Evolutionary conservation across 2,329 filamentous ascomycete species (phyloP).

Genomic region (Monascus ruber): DNA sequence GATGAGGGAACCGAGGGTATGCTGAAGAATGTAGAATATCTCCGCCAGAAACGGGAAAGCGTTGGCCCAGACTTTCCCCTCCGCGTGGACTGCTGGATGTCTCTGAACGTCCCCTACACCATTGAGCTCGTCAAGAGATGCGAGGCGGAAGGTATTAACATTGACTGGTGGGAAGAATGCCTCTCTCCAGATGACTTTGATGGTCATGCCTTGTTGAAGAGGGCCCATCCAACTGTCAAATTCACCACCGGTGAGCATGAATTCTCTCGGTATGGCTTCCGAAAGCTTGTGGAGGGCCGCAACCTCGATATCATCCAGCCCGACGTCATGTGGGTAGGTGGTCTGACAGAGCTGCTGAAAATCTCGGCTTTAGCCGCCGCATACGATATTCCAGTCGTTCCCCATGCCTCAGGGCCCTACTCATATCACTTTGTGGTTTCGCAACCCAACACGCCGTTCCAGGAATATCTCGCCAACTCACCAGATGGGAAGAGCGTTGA

Average conservation of each 20-base stretch:
- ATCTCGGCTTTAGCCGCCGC: constrained; percentile 80
- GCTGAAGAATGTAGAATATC: constrained; percentile 80
- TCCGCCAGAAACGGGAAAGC: constrained; percentile 69
- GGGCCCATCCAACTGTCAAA: constrained; percentile 77
- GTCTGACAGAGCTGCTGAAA: constrained; percentile 82
- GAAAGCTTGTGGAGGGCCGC: constrained; percentile 81
- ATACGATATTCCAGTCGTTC: constrained; percentile 88
- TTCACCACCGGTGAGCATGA: constrained; percentile 96
- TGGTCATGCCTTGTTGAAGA: constrained; percentile 80
- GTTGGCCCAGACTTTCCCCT: constrained; percentile 85
- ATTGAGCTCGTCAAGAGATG: constrained; percentile 81
- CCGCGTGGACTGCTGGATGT: constrained; percentile 97
- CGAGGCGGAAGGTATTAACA: constrained; percentile 66
- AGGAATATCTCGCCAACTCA: constrained; percentile 91
- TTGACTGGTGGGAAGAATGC: constrained; percentile 98
- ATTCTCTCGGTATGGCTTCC: constrained; percentile 88
- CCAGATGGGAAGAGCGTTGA: constrained; percentile 80
- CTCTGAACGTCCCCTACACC: constrained; percentile 80
- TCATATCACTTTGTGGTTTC: constrained; percentile 94
- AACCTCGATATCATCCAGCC: constrained; percentile 92
- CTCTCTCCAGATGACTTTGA: constrained; percentile 85
- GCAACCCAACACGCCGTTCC: constrained; percentile 86
- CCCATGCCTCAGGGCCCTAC: constrained; percentile 89
- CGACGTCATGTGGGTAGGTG: constrained; percentile 95
- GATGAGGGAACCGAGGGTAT: constrained; percentile 75